These are phyloP conservation scores for Neurospora discreta DNA, from an alignment of 495 filamentous ascomycete genomes.

Conservation along the genomic window DNA sequence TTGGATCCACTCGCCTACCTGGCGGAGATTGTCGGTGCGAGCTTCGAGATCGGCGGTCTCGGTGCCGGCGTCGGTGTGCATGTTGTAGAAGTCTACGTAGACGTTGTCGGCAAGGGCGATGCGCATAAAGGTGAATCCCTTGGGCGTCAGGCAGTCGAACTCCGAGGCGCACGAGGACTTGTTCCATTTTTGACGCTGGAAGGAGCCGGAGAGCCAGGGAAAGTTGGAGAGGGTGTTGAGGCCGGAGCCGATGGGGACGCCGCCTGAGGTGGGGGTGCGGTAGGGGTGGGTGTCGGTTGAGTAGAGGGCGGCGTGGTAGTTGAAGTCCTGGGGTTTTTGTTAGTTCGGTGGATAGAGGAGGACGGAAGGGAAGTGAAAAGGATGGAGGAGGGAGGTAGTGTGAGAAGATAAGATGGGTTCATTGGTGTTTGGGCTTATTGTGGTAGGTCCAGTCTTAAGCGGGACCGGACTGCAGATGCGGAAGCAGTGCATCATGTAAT, in stretches of 20 bases:
- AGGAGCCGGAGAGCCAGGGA: conserved; percentile 34
- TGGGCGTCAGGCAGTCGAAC: conserved; percentile 51
- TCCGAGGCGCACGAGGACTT: conserved; percentile 42
- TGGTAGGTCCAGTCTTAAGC: background rate
- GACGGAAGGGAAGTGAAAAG: background rate
- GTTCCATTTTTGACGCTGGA: conserved; percentile 46
- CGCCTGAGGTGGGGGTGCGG: conserved; percentile 49
- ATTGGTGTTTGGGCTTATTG: no score
- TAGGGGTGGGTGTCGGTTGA: conserved; percentile 42
- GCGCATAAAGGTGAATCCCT: conserved; percentile 54
- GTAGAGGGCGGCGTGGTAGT: conserved; percentile 51
- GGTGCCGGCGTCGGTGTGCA: conserved; percentile 51
- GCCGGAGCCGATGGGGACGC: conserved; percentile 47
- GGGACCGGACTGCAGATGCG: background rate
- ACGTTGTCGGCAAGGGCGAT: conserved; percentile 18
- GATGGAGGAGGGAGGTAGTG: no score
- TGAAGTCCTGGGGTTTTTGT: conserved; percentile 38
- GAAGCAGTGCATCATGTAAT: background rate
- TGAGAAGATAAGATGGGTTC: no score
- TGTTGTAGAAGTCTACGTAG: conserved; percentile 49
- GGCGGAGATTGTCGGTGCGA: conserved; percentile 42
- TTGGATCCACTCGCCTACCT: conserved; percentile 44
- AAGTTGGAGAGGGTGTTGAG: conserved; percentile 50
- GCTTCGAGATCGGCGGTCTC: conserved; percentile 36
- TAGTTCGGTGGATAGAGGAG: background rate